Base-by-base conservation (phyloP, 768 basidiomycete genomes). In the Ephemerocybe angulata region DNA sequence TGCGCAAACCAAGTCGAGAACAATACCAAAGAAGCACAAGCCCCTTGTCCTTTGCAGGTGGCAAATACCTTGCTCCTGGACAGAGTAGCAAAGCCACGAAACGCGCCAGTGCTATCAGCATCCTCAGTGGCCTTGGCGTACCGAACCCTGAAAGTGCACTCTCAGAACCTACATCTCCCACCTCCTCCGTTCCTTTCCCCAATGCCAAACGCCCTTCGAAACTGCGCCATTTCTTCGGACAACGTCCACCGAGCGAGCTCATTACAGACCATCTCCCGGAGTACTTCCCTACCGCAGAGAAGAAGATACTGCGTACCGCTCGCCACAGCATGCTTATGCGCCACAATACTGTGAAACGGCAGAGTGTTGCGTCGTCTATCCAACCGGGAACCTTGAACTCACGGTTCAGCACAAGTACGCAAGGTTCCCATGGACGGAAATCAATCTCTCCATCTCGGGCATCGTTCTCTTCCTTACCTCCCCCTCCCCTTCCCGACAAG, bases 191-290 rank as follows among this genome's bases (percentile, higher is more conserved):
- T 66, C 57, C 27, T 56, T 73, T 55, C 59, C 71, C 72, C 38
- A 72, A 71, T 54, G 69, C 68, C 41, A 82, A 82, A 61, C 73
- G 78, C 8, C 82, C 86, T 3, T 81, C 82, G 21, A 94, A 92
- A 64, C 68, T 94, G 44, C 90, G 90, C 70, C 94, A 93, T 76
- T 99, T 98, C 78, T 96, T 98, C 62, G 97, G 96, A 15, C 97
- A 98, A 64, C 89, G 97, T 37, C 97, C 97, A 0, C 95, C 97
- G 0, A 93, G 90, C 72, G 97, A 98, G 70, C 84, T 98, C 58
- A 98, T 98, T 74, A 91, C 95, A 24, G 96, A 79, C 6, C 95
- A 98, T 66, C 71, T 98, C 49, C 85, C 88, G 19, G 95, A 97
- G 57, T 99, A 89, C 76, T 99, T 99, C 84, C 97, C 97, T 1